These are phyloP conservation scores for Sanghuangporus weigelae DNA, from an alignment of 1,284 basidiomycete genomes.

Conservation along the genomic window DNA sequence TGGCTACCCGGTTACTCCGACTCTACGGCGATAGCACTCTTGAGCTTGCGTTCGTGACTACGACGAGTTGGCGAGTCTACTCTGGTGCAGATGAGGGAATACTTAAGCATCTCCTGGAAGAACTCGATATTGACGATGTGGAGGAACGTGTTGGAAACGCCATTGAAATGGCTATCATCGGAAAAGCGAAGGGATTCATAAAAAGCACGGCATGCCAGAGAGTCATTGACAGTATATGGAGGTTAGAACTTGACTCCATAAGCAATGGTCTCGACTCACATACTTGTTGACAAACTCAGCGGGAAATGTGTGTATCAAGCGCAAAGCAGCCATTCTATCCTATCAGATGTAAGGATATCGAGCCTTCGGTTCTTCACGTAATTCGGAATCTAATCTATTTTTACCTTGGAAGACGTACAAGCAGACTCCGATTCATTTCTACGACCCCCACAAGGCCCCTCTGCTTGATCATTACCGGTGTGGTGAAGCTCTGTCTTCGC, in stretches of 20 bases:
- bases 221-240: conserved; percentile 80
- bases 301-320: conserved; percentile 90
- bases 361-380: background rate
- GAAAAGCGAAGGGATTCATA: conserved; percentile 81
- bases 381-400: background rate
- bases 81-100: conserved; percentile 70
- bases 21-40: conserved; percentile 74
- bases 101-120: conserved; percentile 58
- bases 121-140: conserved; percentile 64
- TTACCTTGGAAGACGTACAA: conserved; percentile 74
- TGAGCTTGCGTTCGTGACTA: conserved; percentile 73
- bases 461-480: conserved; percentile 90
- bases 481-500: conserved; percentile 18
- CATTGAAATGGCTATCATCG: conserved; percentile 86
- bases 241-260: conserved; percentile 35
- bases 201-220: conserved; percentile 83
- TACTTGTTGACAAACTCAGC: conserved; percentile 30
- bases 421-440: conserved; percentile 86
- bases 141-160: conserved; percentile 83
- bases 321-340: conserved; percentile 77
- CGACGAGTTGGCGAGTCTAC: conserved; percentile 86
- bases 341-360: conserved; percentile 69
- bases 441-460: conserved; percentile 90
- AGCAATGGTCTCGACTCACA: conserved; percentile 1
- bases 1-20: conserved; percentile 79